Base-by-base conservation (phyloP, 805 yeast genomes). In the Diddensiella santjacobensis region DNA sequence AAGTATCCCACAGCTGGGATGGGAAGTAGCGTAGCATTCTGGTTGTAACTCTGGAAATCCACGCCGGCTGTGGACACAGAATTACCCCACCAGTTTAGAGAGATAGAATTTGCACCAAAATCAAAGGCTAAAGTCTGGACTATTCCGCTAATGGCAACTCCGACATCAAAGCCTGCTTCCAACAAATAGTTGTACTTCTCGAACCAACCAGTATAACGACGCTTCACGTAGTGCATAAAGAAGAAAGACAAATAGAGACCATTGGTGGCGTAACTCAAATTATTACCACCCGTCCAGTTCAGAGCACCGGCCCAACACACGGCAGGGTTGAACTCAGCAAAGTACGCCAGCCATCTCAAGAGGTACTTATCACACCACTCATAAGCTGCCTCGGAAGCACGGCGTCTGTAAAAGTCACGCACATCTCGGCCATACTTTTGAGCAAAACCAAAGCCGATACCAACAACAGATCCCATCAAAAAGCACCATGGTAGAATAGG, bases 401-500 rank as follows among this genome's bases (percentile, higher is more conserved):
- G 17, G 30, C 49, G 3, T n/a, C 18, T 13, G 40, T 15, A 30
- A 22, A 3, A 8, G 11, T 46, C 40, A 26, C 35, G 22, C 13
- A 46, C 31, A 30, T 5, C 6, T 23, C 35, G 26, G 11, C 38
- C 49, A 30, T 39, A 46, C 33, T 45, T 38, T 29, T 58, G 77
- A 15, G 52, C 48, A 6, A 53, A 40, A 36, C 41, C 45, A 42
- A 39, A 64, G 58, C 13, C 30, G 15, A 40, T 40, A 22, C 43
- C 43, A n/a, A 61, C 61, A 18, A 54, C 40, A 17, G 63, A 60
- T 11, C 88, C 87, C 47, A 79, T 68, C 22, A 82, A 66, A 70
- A 83, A 81, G 52, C 84, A 78, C 76, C 79, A 82, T 50, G 72
- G 71, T 37, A 83, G 66, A n/a, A 75, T 66, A 1, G 87, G 87